Percentiles rank a stretch among this genome's conserved stretches.
Evolutionary conservation across 176 grass and related monocot genomes (phyloP).

Genomic region (Lolium perenne): DNA sequence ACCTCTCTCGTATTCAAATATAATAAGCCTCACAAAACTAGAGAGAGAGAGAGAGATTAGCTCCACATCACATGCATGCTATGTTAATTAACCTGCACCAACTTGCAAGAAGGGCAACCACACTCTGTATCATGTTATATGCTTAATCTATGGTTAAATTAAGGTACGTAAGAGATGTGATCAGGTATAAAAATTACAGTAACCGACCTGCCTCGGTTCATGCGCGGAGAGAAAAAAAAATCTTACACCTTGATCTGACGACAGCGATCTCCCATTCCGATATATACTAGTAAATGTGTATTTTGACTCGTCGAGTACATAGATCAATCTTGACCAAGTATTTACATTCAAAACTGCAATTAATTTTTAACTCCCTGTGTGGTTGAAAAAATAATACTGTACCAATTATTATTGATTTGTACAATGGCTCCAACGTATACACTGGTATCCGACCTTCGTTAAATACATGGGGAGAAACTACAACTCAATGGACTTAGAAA

Average conservation of each 20-base stretch:
- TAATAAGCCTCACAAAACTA: not conserved
- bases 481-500: too few species aligned
- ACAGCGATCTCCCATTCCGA: slow-evolving; percentile 39
- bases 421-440: too few species aligned
- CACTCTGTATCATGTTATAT: not conserved
- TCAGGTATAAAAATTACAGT: slow-evolving; percentile 4
- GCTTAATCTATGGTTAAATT: slow-evolving; percentile 30
- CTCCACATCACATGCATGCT: slow-evolving; percentile 31
- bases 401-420: too few species aligned
- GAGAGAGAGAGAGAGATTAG: not conserved
- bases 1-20: not conserved
- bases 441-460: too few species aligned
- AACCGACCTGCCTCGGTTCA: slow-evolving; percentile 9
- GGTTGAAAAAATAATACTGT: too few species aligned
- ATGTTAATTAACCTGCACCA: slow-evolving; percentile 4
- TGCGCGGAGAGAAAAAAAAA: not conserved
- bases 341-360: too few species aligned
- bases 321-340: too few species aligned
- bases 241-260: slow-evolving; percentile 29
- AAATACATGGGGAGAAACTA: too few species aligned
- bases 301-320: slow-evolving; percentile 14
- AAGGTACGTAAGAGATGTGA: slow-evolving; percentile 8
- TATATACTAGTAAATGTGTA: not conserved
- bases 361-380: too few species aligned
- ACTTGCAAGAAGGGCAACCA: slow-evolving; percentile 4